These are phyloP conservation scores for Psidium guajava DNA, from an alignment of 345 rosid species.

Conservation along the genomic window DNA sequence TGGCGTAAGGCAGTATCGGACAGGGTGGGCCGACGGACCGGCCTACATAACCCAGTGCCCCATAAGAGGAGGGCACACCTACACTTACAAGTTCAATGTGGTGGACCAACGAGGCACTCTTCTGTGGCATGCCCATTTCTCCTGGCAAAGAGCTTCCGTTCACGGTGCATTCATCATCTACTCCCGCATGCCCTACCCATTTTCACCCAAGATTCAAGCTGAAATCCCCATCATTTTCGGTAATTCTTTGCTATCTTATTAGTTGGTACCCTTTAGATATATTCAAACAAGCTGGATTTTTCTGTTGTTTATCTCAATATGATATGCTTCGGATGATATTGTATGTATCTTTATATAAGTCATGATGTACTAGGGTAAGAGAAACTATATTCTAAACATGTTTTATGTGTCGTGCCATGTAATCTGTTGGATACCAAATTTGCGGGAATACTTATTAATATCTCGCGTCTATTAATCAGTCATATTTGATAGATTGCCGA, in stretches of 20 bases:
- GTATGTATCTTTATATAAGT: background rate
- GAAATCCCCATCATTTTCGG: slow-evolving; percentile 57
- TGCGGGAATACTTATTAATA: background rate
- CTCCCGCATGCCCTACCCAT: slow-evolving; percentile 44
- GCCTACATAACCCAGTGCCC: slow-evolving; percentile 67
- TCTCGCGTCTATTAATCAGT: background rate
- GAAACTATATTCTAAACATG: background rate
- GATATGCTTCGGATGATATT: background rate
- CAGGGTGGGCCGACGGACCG: slow-evolving; percentile 69
- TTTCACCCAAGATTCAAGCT: slow-evolving; percentile 23
- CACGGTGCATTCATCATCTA: slow-evolving; percentile 54
- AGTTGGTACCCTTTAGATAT: background rate
- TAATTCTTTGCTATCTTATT: background rate
- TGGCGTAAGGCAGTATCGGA: slow-evolving; percentile 47
- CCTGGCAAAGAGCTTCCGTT: slow-evolving; percentile 67
- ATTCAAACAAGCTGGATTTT: too few species aligned
- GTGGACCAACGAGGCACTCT: slow-evolving; percentile 52
- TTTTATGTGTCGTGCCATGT: too few species aligned
- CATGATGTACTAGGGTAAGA: background rate
- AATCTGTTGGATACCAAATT: background rate
- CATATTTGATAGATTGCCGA: background rate
- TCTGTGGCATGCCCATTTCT: slow-evolving; percentile 50
- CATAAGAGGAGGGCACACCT: slow-evolving; percentile 34
- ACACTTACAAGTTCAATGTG: slow-evolving; percentile 41
- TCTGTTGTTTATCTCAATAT: background rate